These are phyloP conservation scores for Macrolepiota albuminosa DNA, from an alignment of 768 basidiomycete genomes.

Conservation along the genomic window DNA sequence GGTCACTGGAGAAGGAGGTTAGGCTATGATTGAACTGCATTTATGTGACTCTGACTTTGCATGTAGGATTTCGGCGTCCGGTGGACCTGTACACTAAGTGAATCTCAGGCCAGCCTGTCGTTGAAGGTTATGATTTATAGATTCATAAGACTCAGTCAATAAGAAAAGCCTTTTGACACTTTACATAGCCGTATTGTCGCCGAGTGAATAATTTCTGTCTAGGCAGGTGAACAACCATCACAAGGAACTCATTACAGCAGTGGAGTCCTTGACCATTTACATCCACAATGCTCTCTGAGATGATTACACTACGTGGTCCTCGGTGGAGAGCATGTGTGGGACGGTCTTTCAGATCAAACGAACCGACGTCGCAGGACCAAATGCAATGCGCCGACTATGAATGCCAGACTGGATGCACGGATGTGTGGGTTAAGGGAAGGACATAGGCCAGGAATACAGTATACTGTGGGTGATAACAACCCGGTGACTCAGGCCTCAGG, in stretches of 20 bases:
- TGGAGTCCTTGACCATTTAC: neutral
- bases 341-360: neutral
- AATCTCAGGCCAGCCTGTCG: neutral
- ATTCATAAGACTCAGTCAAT: neutral
- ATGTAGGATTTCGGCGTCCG: slow-evolving; percentile 53
- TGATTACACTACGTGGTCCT: neutral
- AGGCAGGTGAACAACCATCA: neutral
- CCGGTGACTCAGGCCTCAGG: neutral
- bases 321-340: neutral
- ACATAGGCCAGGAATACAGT: neutral
- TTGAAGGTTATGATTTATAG: neutral
- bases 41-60: neutral
- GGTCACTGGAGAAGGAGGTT: slow-evolving; percentile 61
- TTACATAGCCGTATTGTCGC: no score
- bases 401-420: neutral
- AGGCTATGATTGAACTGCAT: slow-evolving; percentile 18
- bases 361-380: neutral
- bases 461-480: neutral
- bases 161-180: neutral
- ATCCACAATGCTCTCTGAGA: neutral
- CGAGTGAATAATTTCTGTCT: neutral
- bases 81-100: slow-evolving; percentile 58
- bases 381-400: neutral
- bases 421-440: neutral
- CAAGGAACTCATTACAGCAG: no score